These are phyloP conservation scores for Dothiorella sarmentorum DNA, from an alignment of 2,329 filamentous ascomycete genomes.

Conservation along the genomic window DNA sequence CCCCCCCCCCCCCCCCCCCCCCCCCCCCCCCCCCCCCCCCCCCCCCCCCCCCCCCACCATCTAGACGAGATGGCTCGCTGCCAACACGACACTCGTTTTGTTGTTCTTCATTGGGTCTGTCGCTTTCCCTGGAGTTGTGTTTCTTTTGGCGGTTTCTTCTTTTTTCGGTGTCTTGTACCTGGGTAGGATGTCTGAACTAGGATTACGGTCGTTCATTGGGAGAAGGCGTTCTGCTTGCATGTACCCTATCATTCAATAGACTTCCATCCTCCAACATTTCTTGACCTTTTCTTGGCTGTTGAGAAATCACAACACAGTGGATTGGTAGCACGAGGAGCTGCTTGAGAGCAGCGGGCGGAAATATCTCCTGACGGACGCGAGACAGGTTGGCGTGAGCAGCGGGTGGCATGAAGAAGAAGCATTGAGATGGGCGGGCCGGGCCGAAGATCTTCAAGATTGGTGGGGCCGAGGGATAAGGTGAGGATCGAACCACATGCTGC, in stretches of 20 bases:
- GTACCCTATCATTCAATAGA: not conserved
- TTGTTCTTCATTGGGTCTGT: not conserved
- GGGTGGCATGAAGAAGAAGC: constrained; percentile 6
- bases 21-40: no score
- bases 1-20: no score
- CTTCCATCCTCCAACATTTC: no score
- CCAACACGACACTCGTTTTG: not conserved
- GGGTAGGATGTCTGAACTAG: not conserved
- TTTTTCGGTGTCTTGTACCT: not conserved
- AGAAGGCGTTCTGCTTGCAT: not conserved
- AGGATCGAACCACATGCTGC: constrained; percentile 5
- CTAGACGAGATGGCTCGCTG: constrained; percentile 3
- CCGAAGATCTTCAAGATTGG: constrained; percentile 8
- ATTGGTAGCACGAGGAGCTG: not conserved
- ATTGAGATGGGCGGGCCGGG: constrained; percentile 12
- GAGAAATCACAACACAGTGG: not conserved
- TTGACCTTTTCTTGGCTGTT: no score
- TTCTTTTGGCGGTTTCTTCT: not conserved
- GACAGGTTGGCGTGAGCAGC: not conserved
- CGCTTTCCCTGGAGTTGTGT: not conserved
- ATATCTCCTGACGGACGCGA: constrained; percentile 5
- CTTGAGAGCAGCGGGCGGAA: not conserved
- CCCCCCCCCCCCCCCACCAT: no score
- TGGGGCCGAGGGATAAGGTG: constrained; percentile 1
- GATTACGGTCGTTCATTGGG: no score